These are phyloP conservation scores for Hordeum pubiflorum DNA, from an alignment of 202 grass and related monocot species.

Conservation along the genomic window DNA sequence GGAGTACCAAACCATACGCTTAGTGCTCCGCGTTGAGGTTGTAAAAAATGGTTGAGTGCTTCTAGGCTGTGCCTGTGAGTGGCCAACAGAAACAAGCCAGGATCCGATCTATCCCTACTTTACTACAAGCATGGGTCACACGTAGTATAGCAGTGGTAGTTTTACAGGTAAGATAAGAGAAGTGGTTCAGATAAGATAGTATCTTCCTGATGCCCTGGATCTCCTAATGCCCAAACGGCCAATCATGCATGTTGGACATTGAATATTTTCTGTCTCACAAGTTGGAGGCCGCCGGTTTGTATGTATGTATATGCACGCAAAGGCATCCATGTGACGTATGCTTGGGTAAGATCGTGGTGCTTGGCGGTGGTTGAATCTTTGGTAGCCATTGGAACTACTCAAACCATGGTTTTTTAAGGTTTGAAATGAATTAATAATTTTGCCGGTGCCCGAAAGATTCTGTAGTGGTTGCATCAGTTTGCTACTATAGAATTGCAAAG, in stretches of 20 bases:
- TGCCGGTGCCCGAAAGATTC: slow-evolving; percentile 35
- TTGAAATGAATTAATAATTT: neutral
- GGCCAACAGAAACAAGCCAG: slow-evolving; percentile 11
- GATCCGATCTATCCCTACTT: slow-evolving; percentile 2
- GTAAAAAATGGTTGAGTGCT: neutral
- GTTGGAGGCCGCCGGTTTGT: slow-evolving; percentile 26
- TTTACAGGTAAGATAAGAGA: slow-evolving; percentile 1
- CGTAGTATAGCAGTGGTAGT: neutral
- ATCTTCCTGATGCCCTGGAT: slow-evolving; percentile 18
- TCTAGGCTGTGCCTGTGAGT: slow-evolving; percentile 11
- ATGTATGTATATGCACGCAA: neutral
- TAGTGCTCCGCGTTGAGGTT: slow-evolving; percentile 19
- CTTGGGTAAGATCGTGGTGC: slow-evolving; percentile 9
- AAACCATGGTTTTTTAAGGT: neutral
- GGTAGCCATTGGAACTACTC: neutral
- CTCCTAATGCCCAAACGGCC: slow-evolving; percentile 16
- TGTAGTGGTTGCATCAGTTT: neutral
- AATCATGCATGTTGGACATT: slow-evolving; percentile 2
- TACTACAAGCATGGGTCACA: neutral
- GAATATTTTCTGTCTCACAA: slow-evolving; percentile 39
- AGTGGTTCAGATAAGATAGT: slow-evolving; percentile 19
- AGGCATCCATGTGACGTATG: slow-evolving; percentile 18
- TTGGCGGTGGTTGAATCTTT: neutral
- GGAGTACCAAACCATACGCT: slow-evolving; percentile 14
- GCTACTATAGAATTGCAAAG: neutral